Base-by-base conservation (phyloP, 768 basidiomycete species). In the Auricularia heimuer region DNA sequence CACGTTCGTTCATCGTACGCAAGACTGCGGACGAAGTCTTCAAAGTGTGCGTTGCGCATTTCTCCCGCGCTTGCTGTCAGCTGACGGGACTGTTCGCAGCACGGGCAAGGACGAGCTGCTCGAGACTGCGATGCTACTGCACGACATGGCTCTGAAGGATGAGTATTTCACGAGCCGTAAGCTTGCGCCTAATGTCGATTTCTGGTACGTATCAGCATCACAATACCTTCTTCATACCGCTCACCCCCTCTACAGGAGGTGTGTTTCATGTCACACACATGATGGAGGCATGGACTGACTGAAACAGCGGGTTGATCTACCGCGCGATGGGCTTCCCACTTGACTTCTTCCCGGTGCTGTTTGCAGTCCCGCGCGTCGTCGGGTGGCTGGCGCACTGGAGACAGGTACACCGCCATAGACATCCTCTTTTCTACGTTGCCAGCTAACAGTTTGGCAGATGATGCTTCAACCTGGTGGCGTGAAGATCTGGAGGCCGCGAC, bases 301-400 rank as follows among this genome's bases (percentile, higher is more conserved):
- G 39, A 37, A 61, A 63, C 68, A 93, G 91, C 69, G 91, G 92
- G 7, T 75, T 94, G 65, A 94, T 95, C 70, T 95, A 95, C 74
- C 89, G 91, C 62, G 90, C 90, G 24, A 94, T 94, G 92, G 92
- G 93, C 54, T 95, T 95, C 82, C 94, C 94, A 1, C 81, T 90
- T 68, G 94, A 96, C 77, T 95, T 90, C 75, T 95, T 94, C 85
- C 93, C 94, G 0, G 93, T 96, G 24, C 77, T 96, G 37, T 96
- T 96, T 71, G 92, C 88, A 21, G 92, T 96, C 2, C 94, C 94
- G 1, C 85, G 94, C 24, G 92, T 96, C 7, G 92, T 92, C 34
- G 93, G 94, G 21, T 95, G 93, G 94, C 79, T 95, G 7, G 90
- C 92, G 0, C 93, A 94, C 74, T 95, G 93, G 93, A 81, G 90